Conservation (phyloP, 139 green algal species). For the Edaphochlamys debaryana region DNA sequence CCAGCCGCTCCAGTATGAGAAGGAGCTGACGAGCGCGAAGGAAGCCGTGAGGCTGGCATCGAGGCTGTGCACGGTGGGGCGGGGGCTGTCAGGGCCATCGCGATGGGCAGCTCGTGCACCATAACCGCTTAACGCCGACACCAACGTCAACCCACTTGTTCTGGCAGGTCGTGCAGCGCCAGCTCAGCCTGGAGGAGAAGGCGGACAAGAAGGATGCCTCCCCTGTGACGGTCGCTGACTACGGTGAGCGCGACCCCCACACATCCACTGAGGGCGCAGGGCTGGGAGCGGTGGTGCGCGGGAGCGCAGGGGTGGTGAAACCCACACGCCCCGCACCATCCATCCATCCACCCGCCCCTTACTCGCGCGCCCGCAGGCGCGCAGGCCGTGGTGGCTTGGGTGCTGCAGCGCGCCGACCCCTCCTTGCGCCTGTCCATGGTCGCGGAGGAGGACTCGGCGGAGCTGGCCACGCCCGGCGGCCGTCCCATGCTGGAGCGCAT, state of each 20-base stretch:
- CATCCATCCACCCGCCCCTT: neutral
- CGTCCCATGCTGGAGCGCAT: conserved; percentile 82
- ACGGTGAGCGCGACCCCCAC: conserved; percentile 74
- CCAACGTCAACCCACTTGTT: too few relatives aligned
- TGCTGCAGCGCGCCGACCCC: conserved; percentile 66
- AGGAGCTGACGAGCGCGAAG: conserved; percentile 68
- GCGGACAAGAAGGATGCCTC: conserved; percentile 87
- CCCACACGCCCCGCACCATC: too few relatives aligned
- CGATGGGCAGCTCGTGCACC: too few relatives aligned
- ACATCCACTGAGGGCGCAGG: too few relatives aligned
- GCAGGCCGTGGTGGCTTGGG: conserved; percentile 92
- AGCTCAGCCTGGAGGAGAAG: conserved; percentile 72
- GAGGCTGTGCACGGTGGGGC: conserved; percentile 72
- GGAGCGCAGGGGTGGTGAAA: too few relatives aligned
- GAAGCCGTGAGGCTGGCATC: conserved; percentile 74
- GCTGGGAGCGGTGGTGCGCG: too few relatives aligned
- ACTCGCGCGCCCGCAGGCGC: conserved; percentile 66
- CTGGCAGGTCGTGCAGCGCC: conserved; percentile 78
- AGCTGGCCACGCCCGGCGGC: conserved; percentile 67
- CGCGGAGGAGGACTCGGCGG: conserved; percentile 88
- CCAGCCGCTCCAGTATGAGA: too few relatives aligned
- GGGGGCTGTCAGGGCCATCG: too few relatives aligned
- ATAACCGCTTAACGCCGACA: too few relatives aligned
- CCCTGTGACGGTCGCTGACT: conserved; percentile 97
- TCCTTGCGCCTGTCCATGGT: conserved; percentile 83